Base-by-base conservation (phyloP, 768 basidiomycete genomes). In the Tubosaeta sp. region DNA sequence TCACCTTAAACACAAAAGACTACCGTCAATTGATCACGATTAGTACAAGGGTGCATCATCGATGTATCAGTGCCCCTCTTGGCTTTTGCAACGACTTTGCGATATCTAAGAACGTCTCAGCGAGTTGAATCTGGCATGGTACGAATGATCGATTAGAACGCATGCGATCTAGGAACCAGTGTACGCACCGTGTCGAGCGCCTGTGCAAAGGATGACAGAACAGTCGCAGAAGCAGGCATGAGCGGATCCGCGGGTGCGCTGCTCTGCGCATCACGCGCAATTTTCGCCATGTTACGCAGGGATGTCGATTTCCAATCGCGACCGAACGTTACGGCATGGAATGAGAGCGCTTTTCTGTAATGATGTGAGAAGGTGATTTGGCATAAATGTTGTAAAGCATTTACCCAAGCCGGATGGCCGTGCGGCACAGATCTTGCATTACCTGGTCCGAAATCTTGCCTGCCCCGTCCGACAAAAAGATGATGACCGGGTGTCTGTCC, bases 241-340 rank as follows among this genome's bases (percentile, higher is more conserved):
- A 71, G 62, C 1, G 72, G 69, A 57, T 79, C 73, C 27, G 56
- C 64, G 1, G 78, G 77, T 0, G 75, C 74, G 31, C 59, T 68
- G 34, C 68, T 75, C 54, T 82, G 77, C 4, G 75, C 70, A 43
- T 78, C 74, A 7, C 58, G 60, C 0, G 83, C 82, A n/a, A 83
- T 72, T 5, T 74, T 62, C 1, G 74, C 72, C 83, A 84, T 84
- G n/a, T 74, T 67, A 22, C 71, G 70, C 19, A 85, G 65, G 43
- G 58, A 54, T 4, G 11, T 39, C 38, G 55, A 59, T 8, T 38
- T 59, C 29, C 9, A 31, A 12, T 67, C 58, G 1, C 66, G 66
- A 5, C 80, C 83, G 37, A 84, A 84, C 0, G 78, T 74, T 14
- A 84, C 77, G 0, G 82, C 62, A 42, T 84, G 83, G 59, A 84